phyloP scores from a whole-genome alignment of 1,284 basidiomycete species.

The Baeospora myosura region DNA sequence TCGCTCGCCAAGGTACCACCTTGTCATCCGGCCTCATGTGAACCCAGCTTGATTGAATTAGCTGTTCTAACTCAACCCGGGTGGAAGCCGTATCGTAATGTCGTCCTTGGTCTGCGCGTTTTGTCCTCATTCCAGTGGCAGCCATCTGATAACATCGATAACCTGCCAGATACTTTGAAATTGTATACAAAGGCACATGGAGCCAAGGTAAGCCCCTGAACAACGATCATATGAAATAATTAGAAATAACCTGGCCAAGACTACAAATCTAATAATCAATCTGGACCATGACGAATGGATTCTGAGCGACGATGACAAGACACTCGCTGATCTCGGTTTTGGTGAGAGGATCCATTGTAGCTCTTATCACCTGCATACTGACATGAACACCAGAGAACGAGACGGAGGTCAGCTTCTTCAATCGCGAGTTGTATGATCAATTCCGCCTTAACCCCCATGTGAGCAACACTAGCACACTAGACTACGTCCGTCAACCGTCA shows the following conservation, averaged over 20 bases:
- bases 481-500: too few relatives aligned
- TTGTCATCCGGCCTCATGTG: constrained; percentile 4
- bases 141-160: constrained; percentile 3
- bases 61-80: constrained; percentile 66
- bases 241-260: constrained; percentile 38
- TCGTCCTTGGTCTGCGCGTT: constrained; percentile 50
- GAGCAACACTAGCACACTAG: too few relatives aligned
- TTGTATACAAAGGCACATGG: constrained; percentile 93
- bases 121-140: not conserved
- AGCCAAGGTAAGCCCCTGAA: constrained; percentile 59
- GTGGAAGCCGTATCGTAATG: constrained; percentile 82
- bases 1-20: constrained; percentile 51
- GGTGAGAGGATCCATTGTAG: too few relatives aligned
- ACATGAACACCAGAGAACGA: constrained; percentile 98
- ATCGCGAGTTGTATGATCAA: constrained; percentile 62
- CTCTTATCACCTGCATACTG: too few relatives aligned
- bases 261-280: constrained; percentile 92
- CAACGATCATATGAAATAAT: not conserved
- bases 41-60: constrained; percentile 22
- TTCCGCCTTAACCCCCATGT: constrained; percentile 84
- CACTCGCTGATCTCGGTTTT: constrained; percentile 63
- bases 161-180: constrained; percentile 76
- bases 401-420: constrained; percentile 89
- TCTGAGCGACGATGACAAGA: constrained; percentile 57
- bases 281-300: constrained; percentile 93